Evolutionary conservation across 139 green algal species (phyloP), one percentile per base, ranked within the genome.

Genomic region (Tetradesmus lagerheimii): DNA sequence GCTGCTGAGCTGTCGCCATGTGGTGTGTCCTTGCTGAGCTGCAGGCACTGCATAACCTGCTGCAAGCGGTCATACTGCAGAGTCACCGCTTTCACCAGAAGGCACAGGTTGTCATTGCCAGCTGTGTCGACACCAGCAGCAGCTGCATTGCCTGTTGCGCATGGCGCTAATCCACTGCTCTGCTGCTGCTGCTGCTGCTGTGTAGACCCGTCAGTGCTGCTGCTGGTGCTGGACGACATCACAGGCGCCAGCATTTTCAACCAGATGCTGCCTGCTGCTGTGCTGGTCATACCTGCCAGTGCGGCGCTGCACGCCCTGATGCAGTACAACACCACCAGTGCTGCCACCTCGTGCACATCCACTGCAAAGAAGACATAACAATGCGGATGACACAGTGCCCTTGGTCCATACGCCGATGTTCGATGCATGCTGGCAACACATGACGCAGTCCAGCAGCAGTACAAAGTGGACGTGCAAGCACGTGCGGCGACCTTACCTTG

Each of bases 71-170:
- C 45, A 39, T 57, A 38, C 45, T 84, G 71, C n/a, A 89, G 20
- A 5, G 35, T 45, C 43, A 89, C 71, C 57, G 23, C n/a, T n/a
- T 83, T 76, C n/a, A 84, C 45, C 85, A 89, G 45, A 25, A 89
- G 45, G 45, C 85, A 83, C 71, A 89, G 5, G 41, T 83, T 84
- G n/a, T 89, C 85, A 37, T 89, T 76, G 31, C 71, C 85, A 31
- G 43, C 43, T 25, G 83, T 71, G 4, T 71, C 57, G 12, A 71
- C 57, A 71, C 57, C 57, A 62, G 47, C 12, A 62, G 47, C 20
- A 62, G 47, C 47, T 23, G 47, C 12, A 62, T 14, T 62, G 57
- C 57, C 11, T 81, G 75, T 35, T 81, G 75, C 75, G 1, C 4
- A n/a, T 43, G 75, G 35, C 35, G n/a, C 29, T 45, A 6, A n/a